Evolutionary conservation across 108 stramenopile genomes (phyloP).

Genomic region (Conticribra guillardii): DNA sequence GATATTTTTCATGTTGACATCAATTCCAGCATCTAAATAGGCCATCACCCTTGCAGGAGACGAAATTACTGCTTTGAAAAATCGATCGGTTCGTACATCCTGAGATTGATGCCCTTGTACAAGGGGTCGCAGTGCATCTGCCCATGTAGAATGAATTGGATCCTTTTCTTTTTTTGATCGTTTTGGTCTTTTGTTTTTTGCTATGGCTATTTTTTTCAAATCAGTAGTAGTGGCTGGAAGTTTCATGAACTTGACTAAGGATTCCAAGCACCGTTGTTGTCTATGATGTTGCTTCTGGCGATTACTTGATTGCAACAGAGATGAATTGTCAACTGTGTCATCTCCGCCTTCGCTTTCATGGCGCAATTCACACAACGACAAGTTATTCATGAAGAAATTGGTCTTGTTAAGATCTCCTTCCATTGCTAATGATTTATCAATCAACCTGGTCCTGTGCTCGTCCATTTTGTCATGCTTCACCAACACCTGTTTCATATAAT

Average conservation of each 20-base stretch:
- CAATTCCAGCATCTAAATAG: constrained; percentile 69
- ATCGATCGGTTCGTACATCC: constrained; percentile 77
- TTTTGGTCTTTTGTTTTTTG: constrained; percentile 20
- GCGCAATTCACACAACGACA: background rate
- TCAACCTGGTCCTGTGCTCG: background rate
- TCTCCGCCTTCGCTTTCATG: constrained; percentile 12
- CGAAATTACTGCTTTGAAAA: constrained; percentile 60
- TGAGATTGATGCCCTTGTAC: constrained; percentile 55
- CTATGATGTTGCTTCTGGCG: background rate
- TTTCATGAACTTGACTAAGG: constrained; percentile 44
- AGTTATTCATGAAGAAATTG: too few relatives aligned
- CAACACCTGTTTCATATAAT: constrained; percentile 1
- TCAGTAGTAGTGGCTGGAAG: constrained; percentile 56
- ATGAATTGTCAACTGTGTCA: too few relatives aligned
- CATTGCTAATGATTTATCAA: too few relatives aligned
- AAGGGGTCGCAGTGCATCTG: constrained; percentile 51
- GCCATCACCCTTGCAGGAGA: constrained; percentile 56
- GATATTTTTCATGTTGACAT: constrained; percentile 68
- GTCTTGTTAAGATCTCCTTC: too few relatives aligned
- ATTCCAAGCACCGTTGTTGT: constrained; percentile 40
- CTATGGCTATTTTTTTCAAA: constrained; percentile 47
- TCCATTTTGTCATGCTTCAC: background rate
- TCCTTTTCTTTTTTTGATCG: constrained; percentile 40
- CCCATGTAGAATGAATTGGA: constrained; percentile 57
- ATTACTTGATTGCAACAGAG: too few relatives aligned